phyloP scores from a whole-genome alignment of 371 early-diverging fungal genomes.

The Smittium mucronatum region DNA sequence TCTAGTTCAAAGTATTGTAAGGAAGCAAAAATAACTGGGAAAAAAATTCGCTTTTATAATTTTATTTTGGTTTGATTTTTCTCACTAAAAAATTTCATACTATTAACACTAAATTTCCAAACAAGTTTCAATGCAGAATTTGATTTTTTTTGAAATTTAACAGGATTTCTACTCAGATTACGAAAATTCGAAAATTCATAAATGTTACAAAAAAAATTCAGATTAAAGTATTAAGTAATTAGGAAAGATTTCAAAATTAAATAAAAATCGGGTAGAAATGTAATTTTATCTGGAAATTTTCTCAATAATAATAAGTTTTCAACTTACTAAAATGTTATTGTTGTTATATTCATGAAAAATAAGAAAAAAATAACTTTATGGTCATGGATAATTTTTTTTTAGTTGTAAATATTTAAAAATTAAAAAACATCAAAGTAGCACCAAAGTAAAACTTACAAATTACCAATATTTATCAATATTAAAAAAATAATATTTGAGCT shows the following conservation, averaged over 20 bases:
- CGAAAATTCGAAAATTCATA: not conserved
- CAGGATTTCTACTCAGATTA: not conserved
- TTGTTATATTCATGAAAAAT: too few relatives aligned
- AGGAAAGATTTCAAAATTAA: not conserved
- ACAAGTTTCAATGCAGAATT: not conserved
- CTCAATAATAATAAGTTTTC: too few relatives aligned
- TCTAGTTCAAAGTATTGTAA: not conserved
- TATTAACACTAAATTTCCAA: not conserved
- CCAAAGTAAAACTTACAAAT: too few relatives aligned
- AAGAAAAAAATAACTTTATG: too few relatives aligned
- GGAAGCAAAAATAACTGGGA: not conserved
- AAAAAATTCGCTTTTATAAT: not conserved
- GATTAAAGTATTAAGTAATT: not conserved
- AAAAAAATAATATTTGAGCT: too few relatives aligned
- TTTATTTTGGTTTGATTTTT: not conserved
- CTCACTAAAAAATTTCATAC: not conserved
- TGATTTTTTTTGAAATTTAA: not conserved
- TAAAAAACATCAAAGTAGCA: too few relatives aligned
- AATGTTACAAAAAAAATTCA: not conserved
- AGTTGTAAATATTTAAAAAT: too few relatives aligned
- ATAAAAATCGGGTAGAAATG: not conserved
- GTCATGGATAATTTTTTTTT: too few relatives aligned
- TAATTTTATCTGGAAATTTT: not conserved
- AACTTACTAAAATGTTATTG: too few relatives aligned
- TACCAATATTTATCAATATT: too few relatives aligned